phyloP scores from a whole-genome alignment of 2,329 filamentous ascomycete genomes.

The Colletotrichum musae region DNA sequence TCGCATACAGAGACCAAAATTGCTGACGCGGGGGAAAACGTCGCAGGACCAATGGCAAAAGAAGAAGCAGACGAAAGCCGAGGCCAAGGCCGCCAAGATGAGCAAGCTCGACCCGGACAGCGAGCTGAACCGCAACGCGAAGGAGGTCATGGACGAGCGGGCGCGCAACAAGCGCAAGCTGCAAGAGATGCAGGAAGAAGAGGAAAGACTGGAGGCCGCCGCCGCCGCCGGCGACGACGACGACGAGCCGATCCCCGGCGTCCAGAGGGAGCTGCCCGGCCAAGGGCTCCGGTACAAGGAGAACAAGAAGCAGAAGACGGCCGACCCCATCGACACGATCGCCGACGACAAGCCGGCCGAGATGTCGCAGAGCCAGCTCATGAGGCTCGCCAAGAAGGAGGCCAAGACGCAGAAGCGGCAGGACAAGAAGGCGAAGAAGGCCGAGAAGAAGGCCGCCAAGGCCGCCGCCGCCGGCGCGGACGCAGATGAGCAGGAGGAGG shows the following conservation, averaged over 20 bases:
- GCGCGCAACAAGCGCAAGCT: conserved; percentile 84
- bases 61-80: conserved; percentile 95
- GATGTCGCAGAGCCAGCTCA: conserved; percentile 42
- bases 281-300: conserved; percentile 72
- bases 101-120: conserved; percentile 94
- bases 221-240: conserved; percentile 30
- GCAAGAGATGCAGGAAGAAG: conserved; percentile 70
- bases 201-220: conserved; percentile 53
- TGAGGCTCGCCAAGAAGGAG: conserved; percentile 40
- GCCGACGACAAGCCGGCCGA: conserved; percentile 42
- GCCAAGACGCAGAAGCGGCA: conserved; percentile 58
- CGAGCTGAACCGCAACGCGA: conserved; percentile 83
- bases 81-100: conserved; percentile 85
- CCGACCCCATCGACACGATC: conserved; percentile 44
- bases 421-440: conserved; percentile 62
- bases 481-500: background rate
- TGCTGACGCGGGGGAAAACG: conserved; percentile 10
- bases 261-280: conserved; percentile 73
- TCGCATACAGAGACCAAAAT: conserved; percentile 6
- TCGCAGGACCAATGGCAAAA: conserved; percentile 90
- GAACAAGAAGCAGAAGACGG: conserved; percentile 69
- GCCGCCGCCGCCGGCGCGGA: conserved; percentile 5
- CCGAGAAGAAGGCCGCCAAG: conserved; percentile 47
- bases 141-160: conserved; percentile 91
- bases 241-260: conserved; percentile 65